A percentile compares a stretch with the other conserved stretches of the same genome.
These are phyloP conservation scores for Cercospora brassicicola DNA, from an alignment of 2,329 filamentous ascomycete species.

Conservation along the genomic window DNA sequence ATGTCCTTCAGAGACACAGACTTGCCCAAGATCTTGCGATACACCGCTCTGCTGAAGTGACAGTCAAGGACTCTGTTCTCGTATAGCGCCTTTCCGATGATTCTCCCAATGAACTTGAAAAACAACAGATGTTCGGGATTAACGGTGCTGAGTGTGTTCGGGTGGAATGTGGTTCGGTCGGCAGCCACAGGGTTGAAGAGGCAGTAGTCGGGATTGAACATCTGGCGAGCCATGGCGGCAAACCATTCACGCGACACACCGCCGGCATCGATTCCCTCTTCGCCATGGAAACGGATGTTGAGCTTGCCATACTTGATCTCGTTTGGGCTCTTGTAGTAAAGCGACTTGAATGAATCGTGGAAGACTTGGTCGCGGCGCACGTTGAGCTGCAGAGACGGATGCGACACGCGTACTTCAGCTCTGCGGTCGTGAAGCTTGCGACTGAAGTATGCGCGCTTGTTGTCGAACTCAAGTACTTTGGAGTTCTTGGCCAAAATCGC, in stretches of 20 bases:
- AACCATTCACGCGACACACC: slow-evolving; percentile 99
- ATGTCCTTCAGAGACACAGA: slow-evolving; percentile 97
- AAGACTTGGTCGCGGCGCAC: slow-evolving; percentile 95
- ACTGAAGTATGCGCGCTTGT: slow-evolving; percentile 99
- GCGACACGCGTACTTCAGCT: slow-evolving; percentile 68
- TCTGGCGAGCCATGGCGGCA: slow-evolving; percentile 92
- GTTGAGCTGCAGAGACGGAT: slow-evolving; percentile 78
- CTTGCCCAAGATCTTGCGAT: slow-evolving; percentile 95
- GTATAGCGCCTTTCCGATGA: slow-evolving; percentile 97
- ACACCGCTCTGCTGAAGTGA: slow-evolving; percentile 97
- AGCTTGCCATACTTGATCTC: slow-evolving; percentile 99
- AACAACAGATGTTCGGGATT: slow-evolving; percentile 95
- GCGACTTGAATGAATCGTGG: slow-evolving; percentile 95
- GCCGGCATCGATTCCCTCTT: slow-evolving; percentile 96
- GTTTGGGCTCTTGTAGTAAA: slow-evolving; percentile 93
- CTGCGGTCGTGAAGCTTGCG: slow-evolving; percentile 80
- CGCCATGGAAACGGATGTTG: slow-evolving; percentile 93
- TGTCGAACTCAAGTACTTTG: slow-evolving; percentile 98
- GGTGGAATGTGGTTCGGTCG: slow-evolving; percentile 97
- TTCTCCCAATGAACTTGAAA: slow-evolving; percentile 98
- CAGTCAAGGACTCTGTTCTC: slow-evolving; percentile 94
- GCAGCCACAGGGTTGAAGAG: slow-evolving; percentile 95
- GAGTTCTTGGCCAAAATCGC: slow-evolving; percentile 95
- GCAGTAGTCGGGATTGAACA: slow-evolving; percentile 98
- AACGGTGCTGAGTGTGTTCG: slow-evolving; percentile 88